Evolutionary conservation across 331 rosid genomes (phyloP), one percentile per base, ranked within the genome.

Genomic region (Acacia pycnantha): DNA sequence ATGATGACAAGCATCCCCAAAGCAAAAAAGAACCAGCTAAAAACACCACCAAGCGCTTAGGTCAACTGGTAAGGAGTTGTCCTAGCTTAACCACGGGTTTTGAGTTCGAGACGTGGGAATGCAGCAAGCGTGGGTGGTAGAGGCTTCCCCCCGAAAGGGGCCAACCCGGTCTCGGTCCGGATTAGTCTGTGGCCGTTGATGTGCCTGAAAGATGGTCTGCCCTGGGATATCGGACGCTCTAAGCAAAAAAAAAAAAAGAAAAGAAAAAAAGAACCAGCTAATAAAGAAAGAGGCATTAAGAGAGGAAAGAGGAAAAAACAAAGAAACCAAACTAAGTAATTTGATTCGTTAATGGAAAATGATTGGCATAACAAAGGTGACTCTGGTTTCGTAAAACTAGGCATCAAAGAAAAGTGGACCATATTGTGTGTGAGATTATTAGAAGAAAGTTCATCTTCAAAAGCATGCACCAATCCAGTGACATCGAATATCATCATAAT

Each of bases 351-450:
- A 85, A 89, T 85, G 73, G 69, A 84, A 82, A 88, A 86, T 86
- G 90, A 88, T 50, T 88, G 90, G 89, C 79, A 68, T 84, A 67
- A 82, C 76, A 84, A 78, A 86, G 83, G 70, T 70, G 71, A 75
- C 41, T 74, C 77, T 76, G 89, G 94, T 85, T 90, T 89, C 91
- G 89, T 82, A 89, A 87, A 84, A 86, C 86, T 84, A 79, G 79
- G 84, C 88, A 77, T 83, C 90, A 77, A 73, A 47, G 47, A 84
- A 80, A 77, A 47, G 54, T 56, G 64, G 84, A 69, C 29, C 84
- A 74, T 51, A 82, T 72, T 64, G 70, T 68, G 51, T 80, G 62
- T 73, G 67, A 65, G 75, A 85, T 86, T 67, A 88, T 88, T 84
- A 78, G 81, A 82, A 75, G 76, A 88, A 83, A 79, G 66, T 59